Evolutionary conservation across 73 alveolate species (phyloP).

Genomic region (Tetrahymena thermophila): DNA sequence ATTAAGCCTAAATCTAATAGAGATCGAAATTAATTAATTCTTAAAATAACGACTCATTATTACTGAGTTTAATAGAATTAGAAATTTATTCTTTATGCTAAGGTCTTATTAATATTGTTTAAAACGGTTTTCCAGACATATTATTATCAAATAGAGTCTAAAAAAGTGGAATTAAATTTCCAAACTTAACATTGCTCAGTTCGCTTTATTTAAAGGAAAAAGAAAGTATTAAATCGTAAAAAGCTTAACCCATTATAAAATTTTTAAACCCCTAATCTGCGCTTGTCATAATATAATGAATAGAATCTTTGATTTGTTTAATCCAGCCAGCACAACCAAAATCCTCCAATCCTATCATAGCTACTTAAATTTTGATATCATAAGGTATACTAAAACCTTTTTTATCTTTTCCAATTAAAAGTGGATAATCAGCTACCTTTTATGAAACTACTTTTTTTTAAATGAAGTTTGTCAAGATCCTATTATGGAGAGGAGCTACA

Average conservation of each 20-base stretch:
- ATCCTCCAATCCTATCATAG: not conserved
- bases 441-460: not conserved
- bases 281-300: not conserved
- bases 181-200: not conserved
- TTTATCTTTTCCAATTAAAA: not conserved
- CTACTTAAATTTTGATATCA: not conserved
- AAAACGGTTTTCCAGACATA: not conserved
- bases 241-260: not conserved
- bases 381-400: not conserved
- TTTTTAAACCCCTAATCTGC: not conserved
- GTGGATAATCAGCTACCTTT: not conserved
- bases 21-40: not conserved
- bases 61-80: not conserved
- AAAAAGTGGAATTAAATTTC: not conserved
- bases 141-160: not conserved
- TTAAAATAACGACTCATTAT: too few species aligned
- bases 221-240: not conserved
- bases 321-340: not conserved
- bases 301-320: not conserved
- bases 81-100: not conserved
- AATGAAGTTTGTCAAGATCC: not conserved
- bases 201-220: not conserved
- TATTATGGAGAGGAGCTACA: not conserved
- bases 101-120: not conserved
- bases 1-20: not conserved